These are phyloP conservation scores for Paramyrothecium roridum DNA, from an alignment of 2,329 filamentous ascomycete genomes.

Conservation along the genomic window DNA sequence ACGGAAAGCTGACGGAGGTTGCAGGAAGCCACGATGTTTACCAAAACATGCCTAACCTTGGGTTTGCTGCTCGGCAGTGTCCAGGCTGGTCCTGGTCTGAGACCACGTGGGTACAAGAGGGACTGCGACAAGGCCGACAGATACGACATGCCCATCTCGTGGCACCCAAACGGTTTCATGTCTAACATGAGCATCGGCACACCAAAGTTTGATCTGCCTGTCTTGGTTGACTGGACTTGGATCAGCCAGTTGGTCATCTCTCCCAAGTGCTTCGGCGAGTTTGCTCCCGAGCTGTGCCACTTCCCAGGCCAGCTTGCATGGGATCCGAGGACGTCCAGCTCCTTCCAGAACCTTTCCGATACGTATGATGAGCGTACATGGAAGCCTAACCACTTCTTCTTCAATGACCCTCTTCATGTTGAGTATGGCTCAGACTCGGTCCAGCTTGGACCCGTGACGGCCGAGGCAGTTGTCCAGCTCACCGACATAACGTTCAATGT, in stretches of 20 bases:
- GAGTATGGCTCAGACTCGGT: slow-evolving; percentile 10
- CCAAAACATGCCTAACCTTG: neutral
- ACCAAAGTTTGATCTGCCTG: slow-evolving; percentile 7
- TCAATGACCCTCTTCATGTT: slow-evolving; percentile 8
- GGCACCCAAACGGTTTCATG: slow-evolving; percentile 9
- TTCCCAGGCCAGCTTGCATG: slow-evolving; percentile 5
- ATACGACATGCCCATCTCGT: slow-evolving; percentile 11
- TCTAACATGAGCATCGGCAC: slow-evolving; percentile 7
- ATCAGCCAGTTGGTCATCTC: slow-evolving; percentile 10
- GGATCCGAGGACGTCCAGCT: slow-evolving; percentile 9
- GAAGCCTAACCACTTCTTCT: slow-evolving; percentile 16
- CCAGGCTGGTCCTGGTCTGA: neutral
- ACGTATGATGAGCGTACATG: slow-evolving; percentile 9
- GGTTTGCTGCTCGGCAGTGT: neutral
- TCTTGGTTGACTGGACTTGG: slow-evolving; percentile 17
- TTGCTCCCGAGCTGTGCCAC: slow-evolving; percentile 8
- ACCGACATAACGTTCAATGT: slow-evolving; percentile 10
- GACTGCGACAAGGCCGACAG: neutral
- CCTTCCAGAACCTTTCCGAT: slow-evolving; percentile 7
- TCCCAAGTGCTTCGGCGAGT: slow-evolving; percentile 10
- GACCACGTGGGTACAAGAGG: neutral
- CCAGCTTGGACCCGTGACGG: slow-evolving; percentile 7
- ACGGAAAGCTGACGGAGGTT: neutral
- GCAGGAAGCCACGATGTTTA: neutral
- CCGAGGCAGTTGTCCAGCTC: slow-evolving; percentile 7